Evolutionary conservation across 345 rosid genomes (phyloP).

Genomic region (Arabidopsis arenosa): DNA sequence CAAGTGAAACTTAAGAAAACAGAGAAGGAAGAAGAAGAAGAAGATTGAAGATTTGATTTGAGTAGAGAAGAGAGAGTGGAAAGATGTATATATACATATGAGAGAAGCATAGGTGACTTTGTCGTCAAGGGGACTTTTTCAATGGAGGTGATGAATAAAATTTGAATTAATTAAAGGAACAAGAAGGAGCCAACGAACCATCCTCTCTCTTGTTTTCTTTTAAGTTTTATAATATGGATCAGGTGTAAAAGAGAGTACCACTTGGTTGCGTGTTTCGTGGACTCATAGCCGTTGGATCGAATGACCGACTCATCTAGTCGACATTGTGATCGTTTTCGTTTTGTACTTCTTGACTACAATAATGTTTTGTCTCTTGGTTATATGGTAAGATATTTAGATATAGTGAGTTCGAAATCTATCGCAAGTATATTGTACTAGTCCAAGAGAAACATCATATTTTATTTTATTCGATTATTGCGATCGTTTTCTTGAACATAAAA

Average conservation of each 20-base stretch:
- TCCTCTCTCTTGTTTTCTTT: not conserved
- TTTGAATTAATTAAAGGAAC: not conserved
- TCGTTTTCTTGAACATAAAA: too few species aligned
- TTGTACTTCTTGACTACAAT: slow-evolving; percentile 9
- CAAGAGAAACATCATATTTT: too few species aligned
- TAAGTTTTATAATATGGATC: not conserved
- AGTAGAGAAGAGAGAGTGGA: slow-evolving; percentile 42
- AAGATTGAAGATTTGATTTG: slow-evolving; percentile 32
- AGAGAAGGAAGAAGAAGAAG: slow-evolving; percentile 2
- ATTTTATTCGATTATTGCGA: too few species aligned
- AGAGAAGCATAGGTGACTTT: not conserved
- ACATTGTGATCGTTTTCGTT: slow-evolving; percentile 15
- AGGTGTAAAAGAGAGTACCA: slow-evolving; percentile 31
- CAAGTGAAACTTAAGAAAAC: too few species aligned
- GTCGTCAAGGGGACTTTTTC: slow-evolving; percentile 40
- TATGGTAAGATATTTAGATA: too few species aligned
- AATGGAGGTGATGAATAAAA: slow-evolving; percentile 12
- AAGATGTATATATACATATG: slow-evolving; percentile 18
- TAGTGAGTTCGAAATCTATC: too few species aligned
- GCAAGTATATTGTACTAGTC: too few species aligned
- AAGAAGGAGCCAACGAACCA: slow-evolving; percentile 36
- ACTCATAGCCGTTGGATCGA: slow-evolving; percentile 42
- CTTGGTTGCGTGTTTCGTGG: slow-evolving; percentile 37
- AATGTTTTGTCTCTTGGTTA: not conserved
- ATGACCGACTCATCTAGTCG: slow-evolving; percentile 8